Conservation (phyloP, 352 stramenopile genomes). For the Phytophthora ramorum region DNA sequence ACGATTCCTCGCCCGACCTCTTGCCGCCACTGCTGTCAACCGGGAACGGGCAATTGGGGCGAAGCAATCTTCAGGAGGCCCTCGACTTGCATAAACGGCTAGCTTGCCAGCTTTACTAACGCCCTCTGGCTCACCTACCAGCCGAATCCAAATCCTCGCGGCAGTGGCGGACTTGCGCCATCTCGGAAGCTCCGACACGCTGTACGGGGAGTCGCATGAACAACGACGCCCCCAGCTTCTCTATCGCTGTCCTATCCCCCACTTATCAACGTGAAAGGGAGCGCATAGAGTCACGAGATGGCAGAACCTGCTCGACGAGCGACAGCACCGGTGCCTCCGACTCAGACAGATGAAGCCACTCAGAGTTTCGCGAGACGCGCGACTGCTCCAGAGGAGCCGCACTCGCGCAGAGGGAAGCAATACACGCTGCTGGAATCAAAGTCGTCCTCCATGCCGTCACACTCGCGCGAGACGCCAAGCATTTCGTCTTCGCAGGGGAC, state of each 20-base stretch:
- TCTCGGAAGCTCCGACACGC: slow-evolving; percentile 13
- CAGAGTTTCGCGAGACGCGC: slow-evolving; percentile 24
- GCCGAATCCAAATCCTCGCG: slow-evolving; percentile 31
- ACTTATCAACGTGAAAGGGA: slow-evolving; percentile 30
- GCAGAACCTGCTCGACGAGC: slow-evolving; percentile 32
- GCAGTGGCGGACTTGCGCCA: background rate
- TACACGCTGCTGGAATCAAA: slow-evolving; percentile 23
- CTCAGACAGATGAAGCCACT: slow-evolving; percentile 17
- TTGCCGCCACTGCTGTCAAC: slow-evolving; percentile 31
- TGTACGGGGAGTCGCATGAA: background rate
- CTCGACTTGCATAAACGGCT: slow-evolving; percentile 2
- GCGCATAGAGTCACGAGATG: slow-evolving; percentile 31
- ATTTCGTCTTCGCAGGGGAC: slow-evolving; percentile 29
- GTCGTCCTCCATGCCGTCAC: slow-evolving; percentile 12
- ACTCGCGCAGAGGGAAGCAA: background rate
- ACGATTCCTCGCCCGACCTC: slow-evolving; percentile 7
- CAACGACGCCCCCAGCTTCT: background rate
- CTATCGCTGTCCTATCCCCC: background rate
- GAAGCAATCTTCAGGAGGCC: slow-evolving; percentile 8
- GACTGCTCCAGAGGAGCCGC: slow-evolving; percentile 20
- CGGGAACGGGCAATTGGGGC: slow-evolving; percentile 21
- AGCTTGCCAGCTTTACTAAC: slow-evolving; percentile 12
- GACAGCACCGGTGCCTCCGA: slow-evolving; percentile 22
- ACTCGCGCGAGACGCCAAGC: slow-evolving; percentile 11
- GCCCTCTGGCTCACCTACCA: slow-evolving; percentile 34